Conservation (phyloP, 1,284 basidiomycete genomes). For the Phlebopus sp. region DNA sequence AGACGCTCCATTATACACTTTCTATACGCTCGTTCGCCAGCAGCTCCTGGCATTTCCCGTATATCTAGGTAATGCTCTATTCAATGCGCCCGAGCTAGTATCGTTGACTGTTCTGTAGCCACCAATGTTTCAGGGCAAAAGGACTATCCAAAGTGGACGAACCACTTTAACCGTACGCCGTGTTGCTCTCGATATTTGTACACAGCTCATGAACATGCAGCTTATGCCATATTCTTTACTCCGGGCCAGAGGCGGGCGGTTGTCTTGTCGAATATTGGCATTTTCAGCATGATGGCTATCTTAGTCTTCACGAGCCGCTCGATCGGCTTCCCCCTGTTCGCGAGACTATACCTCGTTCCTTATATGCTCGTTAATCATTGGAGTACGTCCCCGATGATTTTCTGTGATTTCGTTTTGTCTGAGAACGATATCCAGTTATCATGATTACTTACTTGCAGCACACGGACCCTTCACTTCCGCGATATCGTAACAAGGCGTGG, state of each 20-base stretch:
- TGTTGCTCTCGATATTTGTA: neutral
- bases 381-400: slow-evolving; percentile 40
- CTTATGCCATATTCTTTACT: slow-evolving; percentile 54
- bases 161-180: slow-evolving; percentile 55
- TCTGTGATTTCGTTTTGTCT: slow-evolving; percentile 9
- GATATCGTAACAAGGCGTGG: slow-evolving; percentile 45
- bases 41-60: slow-evolving; percentile 76
- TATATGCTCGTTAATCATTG: slow-evolving; percentile 58
- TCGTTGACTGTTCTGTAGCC: slow-evolving; percentile 31
- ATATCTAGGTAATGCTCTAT: slow-evolving; percentile 48
- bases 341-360: slow-evolving; percentile 57
- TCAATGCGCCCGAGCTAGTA: neutral
- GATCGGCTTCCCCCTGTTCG: slow-evolving; percentile 40
- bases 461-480: slow-evolving; percentile 32
- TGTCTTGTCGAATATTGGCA: slow-evolving; percentile 54
- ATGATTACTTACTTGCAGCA: slow-evolving; percentile 43
- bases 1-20: slow-evolving; percentile 58
- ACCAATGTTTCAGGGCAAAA: slow-evolving; percentile 65
- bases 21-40: slow-evolving; percentile 50
- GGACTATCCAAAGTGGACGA: slow-evolving; percentile 65
- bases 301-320: slow-evolving; percentile 33
- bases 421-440: slow-evolving; percentile 38
- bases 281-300: slow-evolving; percentile 44
- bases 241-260: slow-evolving; percentile 50
- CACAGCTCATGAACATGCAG: slow-evolving; percentile 25